phyloP scores from a whole-genome alignment of 352 stramenopile species.

The Pythium phragmiticola region DNA sequence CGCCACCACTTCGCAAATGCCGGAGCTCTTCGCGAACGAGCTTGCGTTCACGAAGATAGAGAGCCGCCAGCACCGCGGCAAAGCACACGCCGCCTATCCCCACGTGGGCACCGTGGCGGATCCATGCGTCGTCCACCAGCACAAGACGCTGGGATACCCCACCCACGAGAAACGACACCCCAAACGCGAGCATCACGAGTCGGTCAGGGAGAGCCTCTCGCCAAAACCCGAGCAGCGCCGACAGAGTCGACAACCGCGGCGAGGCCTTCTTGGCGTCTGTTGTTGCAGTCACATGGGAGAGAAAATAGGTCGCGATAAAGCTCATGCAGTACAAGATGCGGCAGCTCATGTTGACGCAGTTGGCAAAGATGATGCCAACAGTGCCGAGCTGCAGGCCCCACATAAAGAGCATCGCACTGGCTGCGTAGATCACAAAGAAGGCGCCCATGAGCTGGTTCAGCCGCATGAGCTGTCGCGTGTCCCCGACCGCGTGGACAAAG shows the following conservation, averaged over 20 bases:
- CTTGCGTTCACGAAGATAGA: conserved; percentile 54
- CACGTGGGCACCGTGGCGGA: conserved; percentile 44
- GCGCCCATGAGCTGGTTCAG: conserved; percentile 80
- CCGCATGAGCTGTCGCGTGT: conserved; percentile 64
- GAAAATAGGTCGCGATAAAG: conserved; percentile 69
- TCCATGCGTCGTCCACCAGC: conserved; percentile 35
- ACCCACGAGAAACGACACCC: conserved; percentile 39
- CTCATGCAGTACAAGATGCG: conserved; percentile 79
- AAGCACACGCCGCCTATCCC: conserved; percentile 51
- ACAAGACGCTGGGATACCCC: conserved; percentile 41
- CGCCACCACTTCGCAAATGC: conserved; percentile 3
- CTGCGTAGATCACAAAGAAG: conserved; percentile 79
- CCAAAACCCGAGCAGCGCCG: conserved; percentile 42
- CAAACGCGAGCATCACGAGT: conserved; percentile 49
- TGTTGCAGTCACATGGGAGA: background rate
- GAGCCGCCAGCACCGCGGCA: conserved; percentile 28
- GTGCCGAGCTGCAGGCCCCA: conserved; percentile 51
- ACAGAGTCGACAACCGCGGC: background rate
- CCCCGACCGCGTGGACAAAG: conserved; percentile 91
- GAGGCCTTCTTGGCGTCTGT: background rate
- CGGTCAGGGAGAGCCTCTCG: conserved; percentile 46
- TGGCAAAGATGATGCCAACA: conserved; percentile 78
- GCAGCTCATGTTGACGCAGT: conserved; percentile 87
- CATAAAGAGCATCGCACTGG: conserved; percentile 69
- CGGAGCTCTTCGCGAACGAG: conserved; percentile 33